A percentile compares a stretch with the other conserved stretches of the same genome.
These are phyloP conservation scores for Talaromyces atroroseus DNA, from an alignment of 2,329 filamentous ascomycete genomes.

Conservation along the genomic window DNA sequence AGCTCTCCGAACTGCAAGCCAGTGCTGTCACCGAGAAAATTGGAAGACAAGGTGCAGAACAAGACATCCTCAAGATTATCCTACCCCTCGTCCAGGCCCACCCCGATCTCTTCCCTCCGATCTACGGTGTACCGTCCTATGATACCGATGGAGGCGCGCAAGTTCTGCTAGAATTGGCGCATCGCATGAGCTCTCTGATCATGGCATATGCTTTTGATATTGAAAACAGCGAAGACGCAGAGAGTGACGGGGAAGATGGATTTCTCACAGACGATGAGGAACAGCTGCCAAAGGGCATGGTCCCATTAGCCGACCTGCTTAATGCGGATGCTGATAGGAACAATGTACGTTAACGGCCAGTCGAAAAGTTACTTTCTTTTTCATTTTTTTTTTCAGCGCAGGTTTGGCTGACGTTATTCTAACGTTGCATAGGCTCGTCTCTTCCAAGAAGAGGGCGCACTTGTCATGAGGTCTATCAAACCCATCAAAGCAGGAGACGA, in stretches of 20 bases:
- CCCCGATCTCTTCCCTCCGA: constrained; percentile 37
- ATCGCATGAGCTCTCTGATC: constrained; percentile 79
- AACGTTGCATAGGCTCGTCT: constrained; percentile 46
- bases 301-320: constrained; percentile 82
- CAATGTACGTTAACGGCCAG: constrained; percentile 52
- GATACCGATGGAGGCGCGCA: constrained; percentile 37
- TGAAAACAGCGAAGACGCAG: constrained; percentile 52
- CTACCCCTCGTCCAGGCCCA: constrained; percentile 47
- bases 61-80: constrained; percentile 57
- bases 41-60: constrained; percentile 65
- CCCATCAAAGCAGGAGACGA: constrained; percentile 66
- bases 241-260: constrained; percentile 49
- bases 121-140: constrained; percentile 35
- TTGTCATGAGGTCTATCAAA: constrained; percentile 68
- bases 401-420: constrained; percentile 7
- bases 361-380: no score
- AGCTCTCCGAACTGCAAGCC: constrained; percentile 68
- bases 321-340: constrained; percentile 80
- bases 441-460: constrained; percentile 52
- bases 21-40: constrained; percentile 73
- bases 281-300: constrained; percentile 70
- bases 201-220: constrained; percentile 94
- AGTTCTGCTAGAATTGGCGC: constrained; percentile 54
- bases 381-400: neutral
- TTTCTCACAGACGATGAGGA: constrained; percentile 60